Evolutionary conservation across 1,284 basidiomycete species (phyloP), one percentile per base, ranked within the genome.

Genomic region (Filobasidium uniguttulatum): DNA sequence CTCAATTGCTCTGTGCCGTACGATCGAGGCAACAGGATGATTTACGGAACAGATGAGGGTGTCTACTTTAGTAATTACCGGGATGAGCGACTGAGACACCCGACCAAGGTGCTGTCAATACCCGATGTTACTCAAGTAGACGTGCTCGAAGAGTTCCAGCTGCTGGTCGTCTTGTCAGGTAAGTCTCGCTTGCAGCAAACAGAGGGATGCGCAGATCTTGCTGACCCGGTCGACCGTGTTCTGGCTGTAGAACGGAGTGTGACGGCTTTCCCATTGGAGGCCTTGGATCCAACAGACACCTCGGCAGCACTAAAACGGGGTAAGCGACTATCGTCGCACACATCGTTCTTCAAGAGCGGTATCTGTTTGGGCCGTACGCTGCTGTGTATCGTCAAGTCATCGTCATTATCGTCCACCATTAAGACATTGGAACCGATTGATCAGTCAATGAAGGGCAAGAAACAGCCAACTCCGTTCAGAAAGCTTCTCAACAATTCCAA

Each of bases 341-440:
- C 91, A 1, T 85, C 86, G 4, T 98, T 98, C 72, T 98, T 99
- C 80, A 96, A 96, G 68, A 84, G 86, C 8, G 94, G 94, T 0
- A 77, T 84, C 44, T 98, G 93, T 66, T 75, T 98, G 22, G 88
- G 87, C 14, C 80, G 85, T 55, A 89, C 88, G n/a, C 77, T 99
- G 5, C 89, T 99, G 26, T 98, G 94, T 62, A 85, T 98, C 38
- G 93, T 98, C 66, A 99, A 98, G 71, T 86, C 88, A 5, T 87
- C 82, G 55, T 85, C 89, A 45, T 73, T 97, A 43, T 94, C 88
- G 20, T 94, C 86, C 60, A 98, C 93, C 28, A 96, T 99, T 76
- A 98, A 97, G 76, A 84, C 87, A 1, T 75, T 98, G 52, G 94
- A 98, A 63, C 93, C 94, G 1, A 88, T 97, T 57, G 93, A 97